These are phyloP conservation scores for Nissolia schottii DNA, from an alignment of 306 rosid genomes.

Conservation along the genomic window DNA sequence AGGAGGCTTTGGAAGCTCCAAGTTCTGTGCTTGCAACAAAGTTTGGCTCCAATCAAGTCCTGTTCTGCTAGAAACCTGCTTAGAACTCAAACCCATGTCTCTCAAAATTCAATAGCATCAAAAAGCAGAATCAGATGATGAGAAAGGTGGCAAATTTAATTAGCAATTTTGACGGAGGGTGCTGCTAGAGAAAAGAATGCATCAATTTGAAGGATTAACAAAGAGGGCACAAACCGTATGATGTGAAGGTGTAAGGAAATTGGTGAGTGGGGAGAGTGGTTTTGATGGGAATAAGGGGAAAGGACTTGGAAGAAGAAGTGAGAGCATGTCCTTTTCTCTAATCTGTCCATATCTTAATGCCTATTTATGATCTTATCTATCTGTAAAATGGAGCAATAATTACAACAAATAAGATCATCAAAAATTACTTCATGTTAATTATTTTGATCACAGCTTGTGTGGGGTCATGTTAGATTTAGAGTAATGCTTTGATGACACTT, in stretches of 20 bases:
- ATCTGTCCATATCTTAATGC: slow-evolving; percentile 26
- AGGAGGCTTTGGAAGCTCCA: slow-evolving; percentile 47
- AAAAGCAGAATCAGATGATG: not conserved
- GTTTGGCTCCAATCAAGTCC: slow-evolving; percentile 59
- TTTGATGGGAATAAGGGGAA: slow-evolving; percentile 50
- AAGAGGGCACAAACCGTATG: slow-evolving; percentile 19
- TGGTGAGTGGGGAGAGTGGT: slow-evolving; percentile 13
- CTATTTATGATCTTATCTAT: slow-evolving; percentile 29
- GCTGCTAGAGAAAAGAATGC: slow-evolving; percentile 37
- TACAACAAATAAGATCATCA: slow-evolving; percentile 22
- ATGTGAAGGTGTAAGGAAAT: slow-evolving; percentile 18
- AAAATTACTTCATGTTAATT: slow-evolving; percentile 15
- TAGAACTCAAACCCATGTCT: slow-evolving; percentile 85
- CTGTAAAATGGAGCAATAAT: slow-evolving; percentile 29
- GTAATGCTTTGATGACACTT: too few relatives aligned
- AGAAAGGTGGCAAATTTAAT: not conserved
- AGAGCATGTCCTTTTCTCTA: slow-evolving; percentile 52
- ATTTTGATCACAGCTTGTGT: slow-evolving; percentile 31
- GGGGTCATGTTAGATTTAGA: too few relatives aligned
- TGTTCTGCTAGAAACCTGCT: slow-evolving; percentile 65
- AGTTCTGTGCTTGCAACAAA: slow-evolving; percentile 46
- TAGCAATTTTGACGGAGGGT: slow-evolving; percentile 44
- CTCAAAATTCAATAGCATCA: not conserved
- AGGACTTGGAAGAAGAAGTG: slow-evolving; percentile 42
- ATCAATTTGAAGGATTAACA: slow-evolving; percentile 30